Percentiles rank a stretch among this genome's conserved stretches.
phyloP scores from a whole-genome alignment of 1,139 yeast genomes.

The Blastobotrys aristatus region DNA sequence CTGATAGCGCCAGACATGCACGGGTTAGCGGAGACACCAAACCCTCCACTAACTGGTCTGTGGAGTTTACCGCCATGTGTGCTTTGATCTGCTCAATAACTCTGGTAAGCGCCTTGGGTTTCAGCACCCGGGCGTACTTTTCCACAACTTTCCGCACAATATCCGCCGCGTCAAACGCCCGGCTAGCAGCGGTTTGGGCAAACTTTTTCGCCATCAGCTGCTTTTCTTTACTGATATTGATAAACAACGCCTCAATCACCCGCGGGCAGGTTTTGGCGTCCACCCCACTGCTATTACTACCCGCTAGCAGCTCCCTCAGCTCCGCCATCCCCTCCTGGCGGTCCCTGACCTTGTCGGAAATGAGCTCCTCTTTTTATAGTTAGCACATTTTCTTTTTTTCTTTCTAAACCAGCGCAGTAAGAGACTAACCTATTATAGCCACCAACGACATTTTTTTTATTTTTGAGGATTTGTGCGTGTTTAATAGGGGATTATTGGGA shows the following conservation, averaged over 20 bases:
- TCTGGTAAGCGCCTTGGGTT: slow-evolving; percentile 14
- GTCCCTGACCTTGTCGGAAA: slow-evolving; percentile 16
- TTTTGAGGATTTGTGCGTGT: too few relatives aligned
- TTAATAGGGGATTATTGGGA: too few relatives aligned
- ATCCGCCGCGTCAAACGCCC: slow-evolving; percentile 15
- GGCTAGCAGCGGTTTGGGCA: slow-evolving; percentile 4
- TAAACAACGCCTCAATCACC: slow-evolving; percentile 14
- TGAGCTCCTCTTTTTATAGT: slow-evolving; percentile 13
- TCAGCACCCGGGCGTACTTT: slow-evolving; percentile 7
- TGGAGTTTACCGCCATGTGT: slow-evolving; percentile 11
- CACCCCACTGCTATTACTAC: not conserved
- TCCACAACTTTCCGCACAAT: slow-evolving; percentile 15
- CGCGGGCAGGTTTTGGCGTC: slow-evolving; percentile 12
- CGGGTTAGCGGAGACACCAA: slow-evolving; percentile 18
- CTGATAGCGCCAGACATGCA: slow-evolving; percentile 15
- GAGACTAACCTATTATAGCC: slow-evolving; percentile 1
- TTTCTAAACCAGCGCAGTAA: not conserved
- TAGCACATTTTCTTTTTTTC: not conserved
- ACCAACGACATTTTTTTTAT: not conserved
- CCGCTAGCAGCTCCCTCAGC: not conserved
- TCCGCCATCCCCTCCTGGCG: slow-evolving; percentile 12
- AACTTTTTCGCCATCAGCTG: not conserved
- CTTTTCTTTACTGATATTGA: slow-evolving; percentile 8
- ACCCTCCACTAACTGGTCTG: slow-evolving; percentile 16
- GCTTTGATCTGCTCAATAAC: slow-evolving; percentile 15